phyloP scores from a whole-genome alignment of 1,284 basidiomycete species.

The Trametes polyzona region DNA sequence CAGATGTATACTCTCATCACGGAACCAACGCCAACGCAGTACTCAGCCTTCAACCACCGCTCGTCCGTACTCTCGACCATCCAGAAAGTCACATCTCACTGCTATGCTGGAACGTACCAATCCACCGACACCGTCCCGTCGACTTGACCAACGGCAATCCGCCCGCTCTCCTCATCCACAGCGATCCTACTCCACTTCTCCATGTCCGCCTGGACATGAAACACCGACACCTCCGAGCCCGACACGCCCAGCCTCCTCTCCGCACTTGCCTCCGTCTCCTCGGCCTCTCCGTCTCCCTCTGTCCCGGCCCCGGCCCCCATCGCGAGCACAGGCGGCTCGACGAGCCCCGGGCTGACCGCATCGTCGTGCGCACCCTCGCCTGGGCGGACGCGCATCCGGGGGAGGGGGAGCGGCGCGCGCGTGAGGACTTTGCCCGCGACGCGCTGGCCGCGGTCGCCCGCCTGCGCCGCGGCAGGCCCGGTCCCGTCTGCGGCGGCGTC shows the following conservation, averaged over 20 bases:
- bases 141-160: conserved; percentile 55
- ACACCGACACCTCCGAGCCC: conserved; percentile 43
- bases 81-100: background rate
- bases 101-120: conserved; percentile 16
- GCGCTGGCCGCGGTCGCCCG: conserved; percentile 57
- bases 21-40: too few relatives aligned
- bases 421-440: conserved; percentile 49
- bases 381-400: background rate
- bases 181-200: conserved; percentile 59
- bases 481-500: conserved; percentile 59
- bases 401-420: background rate
- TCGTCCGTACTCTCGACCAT: too few relatives aligned
- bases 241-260: conserved; percentile 16
- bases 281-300: background rate
- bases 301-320: too few relatives aligned
- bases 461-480: conserved; percentile 38
- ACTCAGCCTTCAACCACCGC: too few relatives aligned
- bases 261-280: conserved; percentile 5
- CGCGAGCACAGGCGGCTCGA: background rate
- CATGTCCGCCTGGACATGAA: conserved; percentile 42
- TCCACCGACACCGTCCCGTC: conserved; percentile 55
- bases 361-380: conserved; percentile 16
- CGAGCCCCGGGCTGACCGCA: conserved; percentile 14
- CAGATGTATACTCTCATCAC: too few relatives aligned
- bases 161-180: conserved; percentile 62